Base-by-base conservation (phyloP, 805 yeast genomes). In the Sugiyamaella americana region DNA sequence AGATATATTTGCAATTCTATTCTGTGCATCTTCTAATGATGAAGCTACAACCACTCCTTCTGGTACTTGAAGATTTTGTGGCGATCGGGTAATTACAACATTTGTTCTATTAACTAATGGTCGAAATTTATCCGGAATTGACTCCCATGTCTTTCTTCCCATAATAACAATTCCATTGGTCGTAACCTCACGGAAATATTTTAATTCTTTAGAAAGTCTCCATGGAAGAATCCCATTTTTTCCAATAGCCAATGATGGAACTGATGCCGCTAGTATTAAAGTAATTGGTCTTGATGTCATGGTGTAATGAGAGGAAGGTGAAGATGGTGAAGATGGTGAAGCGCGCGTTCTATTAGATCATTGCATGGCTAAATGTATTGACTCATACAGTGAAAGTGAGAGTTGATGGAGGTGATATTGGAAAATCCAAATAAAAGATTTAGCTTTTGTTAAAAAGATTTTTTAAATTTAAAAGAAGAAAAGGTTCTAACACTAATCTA, bases 131-230 rank as follows among this genome's bases (percentile, higher is more conserved):
- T 65, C 51, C 0, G 98, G 98, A 26, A 93, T 89, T 5, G 95
- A 85, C 26, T 88, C 93, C 95, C 97, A 93, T 1, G 98, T 91
- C 60, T 81, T 84, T 49, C 97, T 74, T 11, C 98, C 98, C 98
- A 93, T 93, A 2, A 93, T 73, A 11, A 93, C 98, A 21, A 60
- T 51, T 2, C 60, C 61, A 2, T 52, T 46, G 2, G 80, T 65
- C 0, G 98, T 93, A 13, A 87, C 82, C 48, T 78, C 76, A 51
- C 77, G 75, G 69, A 93, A 93, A 61, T 80, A 93, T 60, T 79
- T 78, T 84, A 93, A 86, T 62, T 93, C 98, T 43, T 81, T 73
- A 46, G 79, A 73, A 23, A 93, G 71, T 41, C 82, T 72, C 98
- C 98, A 93, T 2, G 98, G 98, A 47, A 93, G 69, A 44, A 73